These are phyloP conservation scores for Leccinellum rugosiceps DNA, from an alignment of 768 basidiomycete species.

Conservation along the genomic window DNA sequence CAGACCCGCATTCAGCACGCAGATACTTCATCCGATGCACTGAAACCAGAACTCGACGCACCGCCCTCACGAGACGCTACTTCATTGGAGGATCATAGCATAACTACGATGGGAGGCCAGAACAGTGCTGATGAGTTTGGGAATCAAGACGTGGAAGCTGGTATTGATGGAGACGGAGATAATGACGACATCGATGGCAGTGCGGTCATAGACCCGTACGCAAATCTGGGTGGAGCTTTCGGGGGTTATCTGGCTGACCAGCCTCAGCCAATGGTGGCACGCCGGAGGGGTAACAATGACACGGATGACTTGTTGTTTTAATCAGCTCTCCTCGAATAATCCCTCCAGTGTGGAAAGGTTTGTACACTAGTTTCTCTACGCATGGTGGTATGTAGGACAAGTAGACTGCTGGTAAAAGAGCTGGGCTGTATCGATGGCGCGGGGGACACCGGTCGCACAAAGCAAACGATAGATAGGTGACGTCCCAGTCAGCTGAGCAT, in stretches of 20 bases:
- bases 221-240: slow-evolving; percentile 75
- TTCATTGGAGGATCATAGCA: slow-evolving; percentile 19
- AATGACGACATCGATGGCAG: slow-evolving; percentile 38
- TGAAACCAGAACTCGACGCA: slow-evolving; percentile 35
- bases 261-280: slow-evolving; percentile 57
- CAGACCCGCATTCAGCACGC: slow-evolving; percentile 24
- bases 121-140: slow-evolving; percentile 12
- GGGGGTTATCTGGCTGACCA: slow-evolving; percentile 70
- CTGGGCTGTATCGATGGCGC: neutral
- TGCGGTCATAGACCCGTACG: slow-evolving; percentile 67
- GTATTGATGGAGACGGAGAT: slow-evolving; percentile 38
- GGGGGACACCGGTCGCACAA: neutral
- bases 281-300: slow-evolving; percentile 41
- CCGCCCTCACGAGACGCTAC: slow-evolving; percentile 18
- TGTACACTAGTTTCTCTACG: slow-evolving; percentile 5
- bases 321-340: neutral
- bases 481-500: slow-evolving; percentile 25
- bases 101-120: neutral
- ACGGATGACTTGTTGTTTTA: slow-evolving; percentile 71
- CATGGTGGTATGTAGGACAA: slow-evolving; percentile 9
- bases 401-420: neutral
- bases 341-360: neutral
- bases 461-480: neutral
- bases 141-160: slow-evolving; percentile 23
- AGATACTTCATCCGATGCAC: slow-evolving; percentile 20